Base-by-base conservation (phyloP, 2,329 filamentous ascomycete species). In the Neofusicoccum ribis region DNA sequence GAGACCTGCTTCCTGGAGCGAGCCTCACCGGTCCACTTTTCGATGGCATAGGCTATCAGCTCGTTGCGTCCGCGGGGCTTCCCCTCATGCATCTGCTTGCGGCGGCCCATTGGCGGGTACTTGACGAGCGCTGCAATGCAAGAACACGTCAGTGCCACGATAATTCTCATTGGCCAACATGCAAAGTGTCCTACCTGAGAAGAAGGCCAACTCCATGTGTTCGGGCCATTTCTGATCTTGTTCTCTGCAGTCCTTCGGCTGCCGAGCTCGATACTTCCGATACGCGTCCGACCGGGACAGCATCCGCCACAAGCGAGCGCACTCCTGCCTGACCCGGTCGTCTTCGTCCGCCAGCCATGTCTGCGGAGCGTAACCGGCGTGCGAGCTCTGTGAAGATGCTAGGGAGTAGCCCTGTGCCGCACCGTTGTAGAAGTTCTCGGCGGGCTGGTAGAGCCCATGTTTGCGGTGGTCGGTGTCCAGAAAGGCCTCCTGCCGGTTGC, bases 1-100 rank as follows among this genome's bases (percentile, higher is more conserved):
- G 86, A 88, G 4, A 89, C 84, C 70, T 88, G 85, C 72, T 89
- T 89, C 59, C 86, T 79, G 15, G 74, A 76, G 62, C 86, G 79
- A 31, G 70, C 71, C 64, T 82, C 82, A 23, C 86, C 85, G 6
- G 86, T 88, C 65, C 81, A 77, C 64, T 81, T 81, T 68, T 79
- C 76, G 66, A 89, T 88, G 61, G 82, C 85, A 69, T 86, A 81
- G 23, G 86, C 81, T 67, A 89, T 87, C 51, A 88, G 76, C 73
- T 88, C 86, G 70, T 89, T 89, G 44, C 86, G 83, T 31, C 86
- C 86, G 68, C 83, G 82, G 17, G 80, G 82, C 71, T 85, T 84
- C 51, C 82, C 83, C 64, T 84, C 72, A 11, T 73, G 69, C 72
- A 75, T 79, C 65, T 74, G 70, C 73, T 88, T 86, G 69, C 80